Evolutionary conservation across 495 filamentous ascomycete genomes (phyloP).

Genomic region (Usnea hakonensis): DNA sequence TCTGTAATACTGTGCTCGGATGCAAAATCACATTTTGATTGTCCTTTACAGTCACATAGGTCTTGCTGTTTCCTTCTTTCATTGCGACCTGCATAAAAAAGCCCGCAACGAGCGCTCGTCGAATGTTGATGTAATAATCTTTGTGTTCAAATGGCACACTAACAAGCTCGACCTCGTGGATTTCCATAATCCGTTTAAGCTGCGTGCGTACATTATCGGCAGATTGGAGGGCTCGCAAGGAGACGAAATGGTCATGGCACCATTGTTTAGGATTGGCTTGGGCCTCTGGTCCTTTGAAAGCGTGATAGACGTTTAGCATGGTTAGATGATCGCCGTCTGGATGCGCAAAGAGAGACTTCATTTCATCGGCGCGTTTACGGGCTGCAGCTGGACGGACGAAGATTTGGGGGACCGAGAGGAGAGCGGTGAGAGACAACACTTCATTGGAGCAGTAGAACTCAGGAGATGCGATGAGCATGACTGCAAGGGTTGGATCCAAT

Average conservation of each 20-base stretch:
- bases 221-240: slow-evolving; percentile 74
- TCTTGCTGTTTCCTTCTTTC: slow-evolving; percentile 67
- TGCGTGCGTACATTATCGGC: slow-evolving; percentile 91
- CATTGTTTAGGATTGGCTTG: slow-evolving; percentile 74
- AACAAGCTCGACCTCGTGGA: slow-evolving; percentile 71
- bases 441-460: slow-evolving; percentile 99
- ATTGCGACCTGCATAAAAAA: slow-evolving; percentile 99
- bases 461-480: slow-evolving; percentile 95
- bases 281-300: slow-evolving; percentile 71
- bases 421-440: slow-evolving; percentile 86
- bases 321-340: slow-evolving; percentile 91
- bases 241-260: slow-evolving; percentile 98
- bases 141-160: slow-evolving; percentile 89
- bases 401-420: slow-evolving; percentile 90
- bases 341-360: slow-evolving; percentile 92
- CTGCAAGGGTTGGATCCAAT: slow-evolving; percentile 86
- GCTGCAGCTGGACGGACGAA: slow-evolving; percentile 80
- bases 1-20: slow-evolving; percentile 75
- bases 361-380: slow-evolving; percentile 90
- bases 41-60: slow-evolving; percentile 91
- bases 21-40: slow-evolving; percentile 86
- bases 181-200: slow-evolving; percentile 94
- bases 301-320: slow-evolving; percentile 96
- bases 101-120: slow-evolving; percentile 82
- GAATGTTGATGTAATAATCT: slow-evolving; percentile 96